These are phyloP conservation scores for Ananas comosus DNA, from an alignment of 176 grass and related monocot genomes.

Conservation along the genomic window DNA sequence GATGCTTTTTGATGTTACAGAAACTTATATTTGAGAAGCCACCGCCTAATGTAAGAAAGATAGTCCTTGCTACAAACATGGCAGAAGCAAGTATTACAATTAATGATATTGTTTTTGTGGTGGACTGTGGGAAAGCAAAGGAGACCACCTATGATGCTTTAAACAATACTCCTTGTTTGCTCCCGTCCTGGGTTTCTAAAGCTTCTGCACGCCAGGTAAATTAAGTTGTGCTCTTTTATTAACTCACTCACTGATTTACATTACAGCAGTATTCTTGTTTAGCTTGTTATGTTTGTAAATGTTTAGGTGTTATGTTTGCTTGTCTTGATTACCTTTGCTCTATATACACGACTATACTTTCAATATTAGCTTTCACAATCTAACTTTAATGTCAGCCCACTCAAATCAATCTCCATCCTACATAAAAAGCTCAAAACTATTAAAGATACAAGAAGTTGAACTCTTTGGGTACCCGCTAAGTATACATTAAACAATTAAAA, in stretches of 20 bases:
- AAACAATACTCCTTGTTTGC: slow-evolving; percentile 96
- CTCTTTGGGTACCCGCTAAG: too few relatives aligned
- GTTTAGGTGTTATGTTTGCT: background rate
- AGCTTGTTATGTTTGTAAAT: background rate
- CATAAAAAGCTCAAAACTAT: too few relatives aligned
- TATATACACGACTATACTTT: too few relatives aligned
- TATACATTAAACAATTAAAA: too few relatives aligned
- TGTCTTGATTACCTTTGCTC: too few relatives aligned
- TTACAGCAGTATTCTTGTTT: background rate
- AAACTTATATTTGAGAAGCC: slow-evolving; percentile 89
- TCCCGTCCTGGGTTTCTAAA: slow-evolving; percentile 98
- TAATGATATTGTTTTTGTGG: slow-evolving; percentile 92
- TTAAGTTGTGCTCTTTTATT: background rate
- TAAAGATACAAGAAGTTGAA: too few relatives aligned
- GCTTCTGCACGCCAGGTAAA: slow-evolving; percentile 89
- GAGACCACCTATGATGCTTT: slow-evolving; percentile 95
- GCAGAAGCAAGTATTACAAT: slow-evolving; percentile 99
- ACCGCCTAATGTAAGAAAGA: slow-evolving; percentile 81
- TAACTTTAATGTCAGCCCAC: too few relatives aligned
- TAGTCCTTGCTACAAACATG: slow-evolving; percentile 98
- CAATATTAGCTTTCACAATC: too few relatives aligned
- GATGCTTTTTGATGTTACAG: slow-evolving; percentile 26
- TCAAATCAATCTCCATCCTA: too few relatives aligned
- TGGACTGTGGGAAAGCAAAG: slow-evolving; percentile 98
- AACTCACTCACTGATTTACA: background rate